Evolutionary conservation across 1,284 basidiomycete genomes (phyloP).

Genomic region (Trichosporon sp.): DNA sequence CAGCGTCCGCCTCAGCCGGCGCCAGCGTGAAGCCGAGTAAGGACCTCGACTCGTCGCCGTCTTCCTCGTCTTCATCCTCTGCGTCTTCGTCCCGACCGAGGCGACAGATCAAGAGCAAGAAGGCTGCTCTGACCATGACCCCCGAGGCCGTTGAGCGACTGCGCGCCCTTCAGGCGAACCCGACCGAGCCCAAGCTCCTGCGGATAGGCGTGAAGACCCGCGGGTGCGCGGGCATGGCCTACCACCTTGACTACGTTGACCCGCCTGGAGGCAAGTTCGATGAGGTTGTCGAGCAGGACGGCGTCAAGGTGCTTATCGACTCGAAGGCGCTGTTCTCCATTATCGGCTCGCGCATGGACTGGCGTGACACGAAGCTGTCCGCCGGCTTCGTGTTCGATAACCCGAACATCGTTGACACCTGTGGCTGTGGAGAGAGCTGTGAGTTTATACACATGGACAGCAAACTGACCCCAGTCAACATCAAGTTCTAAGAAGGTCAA

Average conservation of each 20-base stretch:
- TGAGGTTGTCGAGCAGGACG: conserved; percentile 94
- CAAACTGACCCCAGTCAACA: conserved; percentile 10
- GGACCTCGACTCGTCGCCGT: not conserved
- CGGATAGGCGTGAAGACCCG: conserved; percentile 95
- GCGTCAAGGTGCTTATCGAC: conserved; percentile 89
- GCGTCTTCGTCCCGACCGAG: conserved; percentile 13
- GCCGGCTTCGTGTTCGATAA: conserved; percentile 47
- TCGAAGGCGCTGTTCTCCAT: conserved; percentile 96
- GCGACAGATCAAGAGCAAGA: conserved; percentile 58
- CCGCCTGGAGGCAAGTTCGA: conserved; percentile 82
- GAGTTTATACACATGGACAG: not conserved
- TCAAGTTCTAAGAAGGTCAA: conserved; percentile 7
- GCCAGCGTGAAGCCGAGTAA: not conserved
- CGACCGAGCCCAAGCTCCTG: conserved; percentile 70
- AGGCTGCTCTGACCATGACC: conserved; percentile 76
- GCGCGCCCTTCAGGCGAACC: conserved; percentile 56
- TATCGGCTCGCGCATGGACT: conserved; percentile 98
- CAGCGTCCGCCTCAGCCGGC: not conserved
- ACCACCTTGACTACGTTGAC: conserved; percentile 95
- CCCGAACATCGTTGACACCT: conserved; percentile 45
- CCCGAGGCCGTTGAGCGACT: conserved; percentile 71
- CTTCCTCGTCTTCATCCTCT: not conserved
- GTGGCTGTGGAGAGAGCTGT: conserved; percentile 45
- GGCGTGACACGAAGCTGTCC: conserved; percentile 85
- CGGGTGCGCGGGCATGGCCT: conserved; percentile 97